Evolutionary conservation across 2,329 filamentous ascomycete genomes (phyloP).

Genomic region (Talaromyces sp.): DNA sequence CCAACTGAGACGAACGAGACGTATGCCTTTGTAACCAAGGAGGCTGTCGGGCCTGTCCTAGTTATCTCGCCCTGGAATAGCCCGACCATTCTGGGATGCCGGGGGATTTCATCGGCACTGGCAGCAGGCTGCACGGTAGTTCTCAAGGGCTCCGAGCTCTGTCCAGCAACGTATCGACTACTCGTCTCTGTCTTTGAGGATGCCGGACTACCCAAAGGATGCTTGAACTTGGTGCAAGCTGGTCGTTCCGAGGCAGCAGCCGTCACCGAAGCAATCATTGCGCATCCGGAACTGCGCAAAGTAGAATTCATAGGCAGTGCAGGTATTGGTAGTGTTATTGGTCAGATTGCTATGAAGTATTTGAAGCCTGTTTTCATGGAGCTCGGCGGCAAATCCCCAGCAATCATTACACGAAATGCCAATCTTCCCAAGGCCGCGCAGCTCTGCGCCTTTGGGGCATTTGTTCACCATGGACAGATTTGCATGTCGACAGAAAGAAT

Average conservation of each 20-base stretch:
- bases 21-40: conserved; percentile 16
- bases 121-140: conserved; percentile 16
- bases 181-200: conserved; percentile 33
- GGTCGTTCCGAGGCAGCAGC: conserved; percentile 27
- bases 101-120: conserved; percentile 16
- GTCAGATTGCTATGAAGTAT: conserved; percentile 28
- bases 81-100: conserved; percentile 17
- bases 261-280: conserved; percentile 33
- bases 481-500: conserved; percentile 62
- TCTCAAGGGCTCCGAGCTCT: conserved; percentile 28
- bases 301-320: conserved; percentile 44
- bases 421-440: conserved; percentile 40
- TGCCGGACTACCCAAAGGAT: conserved; percentile 39
- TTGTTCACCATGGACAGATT: conserved; percentile 60
- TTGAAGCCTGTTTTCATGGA: conserved; percentile 46
- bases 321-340: conserved; percentile 38
- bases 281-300: conserved; percentile 33
- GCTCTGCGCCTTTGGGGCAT: conserved; percentile 43
- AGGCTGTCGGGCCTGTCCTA: conserved; percentile 8
- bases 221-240: conserved; percentile 35
- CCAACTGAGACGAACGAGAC: conserved; percentile 25
- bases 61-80: conserved; percentile 10
- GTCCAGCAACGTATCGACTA: conserved; percentile 24
- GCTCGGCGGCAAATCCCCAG: conserved; percentile 44
- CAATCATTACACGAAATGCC: conserved; percentile 42